A percentile compares a stretch with the other conserved stretches of the same genome.
Evolutionary conservation across 805 yeast species (phyloP).

Genomic region (Tetrapisispora arboricola): DNA sequence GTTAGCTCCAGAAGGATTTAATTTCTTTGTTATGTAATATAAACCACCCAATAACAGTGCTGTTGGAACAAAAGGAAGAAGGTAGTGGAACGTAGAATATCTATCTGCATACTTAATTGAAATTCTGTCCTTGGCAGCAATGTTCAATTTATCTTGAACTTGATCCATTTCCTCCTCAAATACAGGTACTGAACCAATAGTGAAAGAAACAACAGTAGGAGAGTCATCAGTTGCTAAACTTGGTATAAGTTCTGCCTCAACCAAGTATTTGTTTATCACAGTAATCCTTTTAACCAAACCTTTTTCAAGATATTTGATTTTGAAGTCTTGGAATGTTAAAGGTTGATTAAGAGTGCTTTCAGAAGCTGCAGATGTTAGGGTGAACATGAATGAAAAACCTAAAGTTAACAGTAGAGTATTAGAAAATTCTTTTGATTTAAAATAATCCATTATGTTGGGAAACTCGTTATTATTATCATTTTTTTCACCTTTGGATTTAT

Average conservation of each 20-base stretch:
- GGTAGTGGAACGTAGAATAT: slow-evolving; percentile 49
- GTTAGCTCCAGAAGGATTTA: not conserved
- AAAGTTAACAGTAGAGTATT: slow-evolving; percentile 31
- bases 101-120: slow-evolving; percentile 70
- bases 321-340: slow-evolving; percentile 73
- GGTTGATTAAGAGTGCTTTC: slow-evolving; percentile 18
- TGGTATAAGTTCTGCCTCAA: slow-evolving; percentile 54
- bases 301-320: slow-evolving; percentile 61
- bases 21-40: slow-evolving; percentile 33
- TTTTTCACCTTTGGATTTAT: slow-evolving; percentile 3
- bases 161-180: slow-evolving; percentile 76
- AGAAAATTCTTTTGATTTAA: slow-evolving; percentile 35
- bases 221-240: slow-evolving; percentile 20
- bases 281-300: slow-evolving; percentile 67
- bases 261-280: slow-evolving; percentile 64
- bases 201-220: slow-evolving; percentile 50
- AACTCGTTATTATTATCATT: slow-evolving; percentile 5
- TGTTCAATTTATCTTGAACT: slow-evolving; percentile 58
- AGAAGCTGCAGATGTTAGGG: slow-evolving; percentile 23
- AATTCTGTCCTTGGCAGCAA: slow-evolving; percentile 59
- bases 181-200: slow-evolving; percentile 78
- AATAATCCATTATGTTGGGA: slow-evolving; percentile 25
- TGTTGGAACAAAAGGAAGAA: slow-evolving; percentile 73
- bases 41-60: slow-evolving; percentile 70
- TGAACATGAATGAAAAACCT: slow-evolving; percentile 32